Evolutionary conservation across 2,329 filamentous ascomycete genomes (phyloP).

Genomic region (Ophiocordyceps australis): DNA sequence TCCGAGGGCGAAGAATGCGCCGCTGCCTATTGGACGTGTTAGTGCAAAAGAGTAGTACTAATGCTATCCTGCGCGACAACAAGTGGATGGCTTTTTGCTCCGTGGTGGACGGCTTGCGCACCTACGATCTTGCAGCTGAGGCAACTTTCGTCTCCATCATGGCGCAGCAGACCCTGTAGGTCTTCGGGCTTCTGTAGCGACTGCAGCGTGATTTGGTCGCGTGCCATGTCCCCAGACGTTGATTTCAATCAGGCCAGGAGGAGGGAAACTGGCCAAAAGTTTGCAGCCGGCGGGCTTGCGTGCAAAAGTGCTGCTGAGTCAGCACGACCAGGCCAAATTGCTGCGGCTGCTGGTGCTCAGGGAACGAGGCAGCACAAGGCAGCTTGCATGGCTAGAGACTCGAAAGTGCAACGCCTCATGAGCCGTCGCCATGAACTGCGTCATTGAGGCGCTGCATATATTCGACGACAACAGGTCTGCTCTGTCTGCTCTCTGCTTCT

Average conservation of each 20-base stretch:
- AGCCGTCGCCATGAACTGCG: slow-evolving; percentile 74
- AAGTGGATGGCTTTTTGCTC: too few species aligned
- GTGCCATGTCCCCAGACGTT: slow-evolving; percentile 9
- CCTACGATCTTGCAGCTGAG: slow-evolving; percentile 51
- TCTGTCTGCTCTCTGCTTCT: not conserved
- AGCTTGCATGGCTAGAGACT: too few species aligned
- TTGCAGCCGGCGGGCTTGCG: too few species aligned
- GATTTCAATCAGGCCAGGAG: too few species aligned
- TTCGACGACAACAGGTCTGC: slow-evolving; percentile 86
- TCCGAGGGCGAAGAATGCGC: slow-evolving; percentile 57
- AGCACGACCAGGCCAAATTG: too few species aligned
- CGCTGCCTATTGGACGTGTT: slow-evolving; percentile 34
- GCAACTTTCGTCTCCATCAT: slow-evolving; percentile 47
- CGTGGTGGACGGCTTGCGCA: slow-evolving; percentile 27
- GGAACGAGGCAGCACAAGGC: too few species aligned
- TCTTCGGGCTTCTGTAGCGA: slow-evolving; percentile 42
- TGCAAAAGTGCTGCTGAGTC: too few species aligned
- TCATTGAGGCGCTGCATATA: slow-evolving; percentile 90
- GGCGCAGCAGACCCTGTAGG: slow-evolving; percentile 35
- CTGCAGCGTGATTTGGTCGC: slow-evolving; percentile 27
- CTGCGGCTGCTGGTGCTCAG: too few species aligned
- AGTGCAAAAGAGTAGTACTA: not conserved
- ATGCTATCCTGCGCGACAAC: too few species aligned
- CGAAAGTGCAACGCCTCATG: too few species aligned
- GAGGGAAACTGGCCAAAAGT: too few species aligned